phyloP scores from a whole-genome alignment of 371 early-diverging fungal species.

The Gilbertella persicaria region DNA sequence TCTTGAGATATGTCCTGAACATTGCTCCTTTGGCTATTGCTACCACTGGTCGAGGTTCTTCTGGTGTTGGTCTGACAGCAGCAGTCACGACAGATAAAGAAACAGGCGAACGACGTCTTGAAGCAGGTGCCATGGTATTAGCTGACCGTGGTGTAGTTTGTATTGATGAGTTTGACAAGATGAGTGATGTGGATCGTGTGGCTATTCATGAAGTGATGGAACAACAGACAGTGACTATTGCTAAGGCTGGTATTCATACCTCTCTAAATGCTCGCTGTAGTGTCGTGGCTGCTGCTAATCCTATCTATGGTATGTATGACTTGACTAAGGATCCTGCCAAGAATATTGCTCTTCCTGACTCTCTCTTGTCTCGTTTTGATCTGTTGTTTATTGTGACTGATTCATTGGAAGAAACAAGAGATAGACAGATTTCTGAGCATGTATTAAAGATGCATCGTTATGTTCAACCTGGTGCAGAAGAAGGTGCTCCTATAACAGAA shows the following conservation, averaged over 20 bases:
- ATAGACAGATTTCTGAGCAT: slow-evolving; percentile 89
- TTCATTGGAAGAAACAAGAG: slow-evolving; percentile 79
- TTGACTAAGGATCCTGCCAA: slow-evolving; percentile 80
- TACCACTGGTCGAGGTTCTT: slow-evolving; percentile 96
- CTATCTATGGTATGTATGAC: slow-evolving; percentile 93
- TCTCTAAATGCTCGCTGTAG: slow-evolving; percentile 98
- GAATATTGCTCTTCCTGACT: slow-evolving; percentile 98
- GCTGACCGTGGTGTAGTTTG: slow-evolving; percentile 99
- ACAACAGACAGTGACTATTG: slow-evolving; percentile 98
- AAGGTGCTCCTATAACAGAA: slow-evolving; percentile 78
- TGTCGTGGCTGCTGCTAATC: slow-evolving; percentile 99
- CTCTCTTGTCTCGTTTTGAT: slow-evolving; percentile 98
- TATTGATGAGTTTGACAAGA: slow-evolving; percentile 99
- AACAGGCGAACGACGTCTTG: slow-evolving; percentile 89
- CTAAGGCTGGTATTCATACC: slow-evolving; percentile 98
- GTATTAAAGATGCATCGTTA: slow-evolving; percentile 94
- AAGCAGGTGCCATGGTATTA: slow-evolving; percentile 99
- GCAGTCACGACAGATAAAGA: slow-evolving; percentile 91
- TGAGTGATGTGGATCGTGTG: slow-evolving; percentile 98
- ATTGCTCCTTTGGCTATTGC: slow-evolving; percentile 92
- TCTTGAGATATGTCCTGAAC: slow-evolving; percentile 87
- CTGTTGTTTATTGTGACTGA: slow-evolving; percentile 98
- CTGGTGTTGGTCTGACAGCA: slow-evolving; percentile 98
- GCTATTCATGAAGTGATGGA: slow-evolving; percentile 99
- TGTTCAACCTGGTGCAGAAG: slow-evolving; percentile 84